These are phyloP conservation scores for Phytopythium vexans DNA, from an alignment of 352 stramenopile species.

Conservation along the genomic window DNA sequence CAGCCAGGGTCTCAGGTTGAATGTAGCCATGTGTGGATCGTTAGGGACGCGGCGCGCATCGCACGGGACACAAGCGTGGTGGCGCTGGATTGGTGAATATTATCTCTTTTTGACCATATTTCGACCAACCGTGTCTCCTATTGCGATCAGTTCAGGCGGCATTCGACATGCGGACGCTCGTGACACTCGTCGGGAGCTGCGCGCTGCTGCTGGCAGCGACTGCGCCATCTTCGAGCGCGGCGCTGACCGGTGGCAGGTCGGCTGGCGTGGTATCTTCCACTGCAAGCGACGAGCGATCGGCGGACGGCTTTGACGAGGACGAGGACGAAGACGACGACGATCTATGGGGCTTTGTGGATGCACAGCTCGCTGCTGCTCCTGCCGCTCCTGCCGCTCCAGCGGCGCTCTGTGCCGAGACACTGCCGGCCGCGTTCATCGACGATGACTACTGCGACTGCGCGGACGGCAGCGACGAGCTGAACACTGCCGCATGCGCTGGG, in stretches of 20 bases:
- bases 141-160: too few species aligned
- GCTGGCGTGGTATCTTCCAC: too few species aligned
- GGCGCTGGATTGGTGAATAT: too few species aligned
- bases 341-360: constrained; percentile 57
- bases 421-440: constrained; percentile 60
- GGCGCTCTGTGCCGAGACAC: constrained; percentile 27
- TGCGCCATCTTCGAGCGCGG: too few species aligned
- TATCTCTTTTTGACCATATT: too few species aligned
- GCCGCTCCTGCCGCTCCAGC: not conserved
- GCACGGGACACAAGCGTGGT: too few species aligned
- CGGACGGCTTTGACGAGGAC: constrained; percentile 28
- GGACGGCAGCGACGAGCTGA: constrained; percentile 88
- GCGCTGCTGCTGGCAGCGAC: not conserved
- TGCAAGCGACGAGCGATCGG: constrained; percentile 1
- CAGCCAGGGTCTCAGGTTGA: not conserved
- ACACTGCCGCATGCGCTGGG: constrained; percentile 74
- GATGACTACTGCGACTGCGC: constrained; percentile 94
- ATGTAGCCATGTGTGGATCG: constrained; percentile 1
- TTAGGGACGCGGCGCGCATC: not conserved
- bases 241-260: too few species aligned
- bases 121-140: too few species aligned
- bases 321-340: constrained; percentile 47
- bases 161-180: not conserved
- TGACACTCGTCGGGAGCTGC: not conserved
- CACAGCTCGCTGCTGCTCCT: not conserved